Conservation (phyloP, 208 protist species). For the Histomonas meleagridis region DNA sequence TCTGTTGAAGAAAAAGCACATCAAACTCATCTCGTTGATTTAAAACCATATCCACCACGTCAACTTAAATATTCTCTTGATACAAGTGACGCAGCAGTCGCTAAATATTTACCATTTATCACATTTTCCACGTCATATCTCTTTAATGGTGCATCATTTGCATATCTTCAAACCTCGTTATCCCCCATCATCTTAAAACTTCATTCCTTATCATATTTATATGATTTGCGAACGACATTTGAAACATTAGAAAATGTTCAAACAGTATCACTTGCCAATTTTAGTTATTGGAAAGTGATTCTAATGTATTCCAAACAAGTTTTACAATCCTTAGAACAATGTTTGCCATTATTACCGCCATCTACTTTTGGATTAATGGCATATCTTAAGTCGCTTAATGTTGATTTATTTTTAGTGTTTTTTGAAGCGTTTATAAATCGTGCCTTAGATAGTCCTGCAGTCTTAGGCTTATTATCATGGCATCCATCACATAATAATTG, state of each 20-base stretch:
- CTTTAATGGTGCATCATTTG: slow-evolving; percentile 15
- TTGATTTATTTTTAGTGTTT: not conserved
- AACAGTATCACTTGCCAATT: not conserved
- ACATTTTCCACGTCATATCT: not conserved
- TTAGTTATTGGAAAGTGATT: slow-evolving; percentile 9
- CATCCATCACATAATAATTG: not conserved
- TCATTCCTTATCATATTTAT: slow-evolving; percentile 23
- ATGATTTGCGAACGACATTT: not conserved
- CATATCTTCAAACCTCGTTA: not conserved
- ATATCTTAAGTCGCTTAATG: not conserved
- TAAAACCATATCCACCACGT: not conserved
- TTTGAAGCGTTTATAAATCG: not conserved
- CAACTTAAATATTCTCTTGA: not conserved
- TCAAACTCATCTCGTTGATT: not conserved
- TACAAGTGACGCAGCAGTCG: not conserved
- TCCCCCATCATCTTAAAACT: slow-evolving; percentile 11
- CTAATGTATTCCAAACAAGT: not conserved
- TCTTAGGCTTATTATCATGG: not conserved
- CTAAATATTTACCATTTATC: not conserved
- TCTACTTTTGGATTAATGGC: not conserved
- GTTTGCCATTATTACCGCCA: not conserved
- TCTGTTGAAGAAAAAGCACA: not conserved
- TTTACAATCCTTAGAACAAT: not conserved
- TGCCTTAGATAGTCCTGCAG: not conserved
- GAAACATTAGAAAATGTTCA: not conserved